A percentile compares a stretch with the other conserved stretches of the same genome.
Conservation (phyloP, 2,329 filamentous ascomycete species). For the Aureobasidium sp. region DNA sequence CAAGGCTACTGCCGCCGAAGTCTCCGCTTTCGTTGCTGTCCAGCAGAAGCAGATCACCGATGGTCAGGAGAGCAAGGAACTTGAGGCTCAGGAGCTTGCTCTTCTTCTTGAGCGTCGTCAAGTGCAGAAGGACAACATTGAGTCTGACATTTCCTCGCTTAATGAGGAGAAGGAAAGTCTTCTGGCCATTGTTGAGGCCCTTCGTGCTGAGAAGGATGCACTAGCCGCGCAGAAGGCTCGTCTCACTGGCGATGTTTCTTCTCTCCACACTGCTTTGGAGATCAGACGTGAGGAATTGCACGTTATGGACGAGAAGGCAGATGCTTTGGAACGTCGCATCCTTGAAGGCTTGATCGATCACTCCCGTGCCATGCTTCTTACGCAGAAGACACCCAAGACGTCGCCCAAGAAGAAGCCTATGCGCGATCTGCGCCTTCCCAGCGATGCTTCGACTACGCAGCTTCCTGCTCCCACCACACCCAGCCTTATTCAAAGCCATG, state of each 20-base stretch:
- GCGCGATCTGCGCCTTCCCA: slow-evolving; percentile 35
- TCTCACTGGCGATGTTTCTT: slow-evolving; percentile 77
- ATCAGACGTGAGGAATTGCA: slow-evolving; percentile 87
- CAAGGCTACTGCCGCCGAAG: slow-evolving; percentile 72
- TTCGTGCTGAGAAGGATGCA: slow-evolving; percentile 66
- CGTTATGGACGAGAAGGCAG: slow-evolving; percentile 82
- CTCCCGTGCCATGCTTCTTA: slow-evolving; percentile 80
- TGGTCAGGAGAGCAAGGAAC: slow-evolving; percentile 71
- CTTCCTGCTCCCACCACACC: slow-evolving; percentile 20
- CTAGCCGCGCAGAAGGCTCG: slow-evolving; percentile 71
- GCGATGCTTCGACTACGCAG: slow-evolving; percentile 27
- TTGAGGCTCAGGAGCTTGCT: slow-evolving; percentile 70
- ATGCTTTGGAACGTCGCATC: slow-evolving; percentile 83
- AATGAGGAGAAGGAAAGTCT: slow-evolving; percentile 42
- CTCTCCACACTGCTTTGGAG: slow-evolving; percentile 80
- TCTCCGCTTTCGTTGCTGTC: slow-evolving; percentile 70
- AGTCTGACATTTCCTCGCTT: slow-evolving; percentile 40
- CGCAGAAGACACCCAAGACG: slow-evolving; percentile 47
- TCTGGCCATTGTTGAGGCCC: slow-evolving; percentile 47
- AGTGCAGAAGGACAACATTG: slow-evolving; percentile 56
- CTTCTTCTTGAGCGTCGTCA: slow-evolving; percentile 72
- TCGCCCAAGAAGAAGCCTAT: slow-evolving; percentile 35
- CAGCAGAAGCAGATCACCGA: slow-evolving; percentile 70
- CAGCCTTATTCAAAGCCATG: slow-evolving; percentile 25
- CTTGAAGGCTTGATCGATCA: slow-evolving; percentile 95